These are phyloP conservation scores for Gentiana macrophylla DNA, from an alignment of 257 asterid genomes.

Conservation along the genomic window DNA sequence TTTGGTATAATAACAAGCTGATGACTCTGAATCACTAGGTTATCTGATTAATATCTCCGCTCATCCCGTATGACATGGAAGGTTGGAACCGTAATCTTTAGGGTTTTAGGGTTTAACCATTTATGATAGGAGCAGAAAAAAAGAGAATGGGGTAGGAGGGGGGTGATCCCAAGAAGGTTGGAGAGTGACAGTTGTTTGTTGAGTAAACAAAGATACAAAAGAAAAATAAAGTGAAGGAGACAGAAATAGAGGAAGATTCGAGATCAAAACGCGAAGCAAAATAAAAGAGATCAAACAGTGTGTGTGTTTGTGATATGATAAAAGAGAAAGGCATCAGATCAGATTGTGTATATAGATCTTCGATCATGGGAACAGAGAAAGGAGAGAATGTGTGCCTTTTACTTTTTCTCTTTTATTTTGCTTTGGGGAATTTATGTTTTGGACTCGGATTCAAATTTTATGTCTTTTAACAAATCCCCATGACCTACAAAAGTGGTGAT, in stretches of 20 bases:
- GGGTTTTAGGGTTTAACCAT: neutral
- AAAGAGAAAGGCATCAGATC: neutral
- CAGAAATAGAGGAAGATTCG: slow-evolving; percentile 21
- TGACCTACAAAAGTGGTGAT: slow-evolving; percentile 10
- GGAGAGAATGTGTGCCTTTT: slow-evolving; percentile 8
- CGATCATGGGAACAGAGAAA: neutral
- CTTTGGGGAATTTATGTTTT: neutral
- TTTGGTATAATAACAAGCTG: no score
- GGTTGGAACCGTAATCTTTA: neutral
- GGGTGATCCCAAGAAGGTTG: slow-evolving; percentile 40
- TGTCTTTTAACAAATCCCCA: slow-evolving; percentile 24
- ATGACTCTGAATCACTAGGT: no score
- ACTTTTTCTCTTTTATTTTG: slow-evolving; percentile 8
- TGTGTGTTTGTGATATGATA: neutral
- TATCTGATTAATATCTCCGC: neutral
- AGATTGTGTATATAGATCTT: no score
- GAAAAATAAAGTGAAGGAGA: neutral
- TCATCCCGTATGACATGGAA: neutral
- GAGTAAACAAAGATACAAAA: slow-evolving; percentile 16
- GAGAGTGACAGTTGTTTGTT: slow-evolving; percentile 30
- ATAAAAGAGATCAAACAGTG: slow-evolving; percentile 1
- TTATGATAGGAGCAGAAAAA: slow-evolving; percentile 13
- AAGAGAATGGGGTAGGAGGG: slow-evolving; percentile 13
- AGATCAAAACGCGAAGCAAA: slow-evolving; percentile 37
- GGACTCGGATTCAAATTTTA: slow-evolving; percentile 4